Conservation (phyloP, 1,284 basidiomycete genomes). For the Pyrrhoderma noxium region DNA sequence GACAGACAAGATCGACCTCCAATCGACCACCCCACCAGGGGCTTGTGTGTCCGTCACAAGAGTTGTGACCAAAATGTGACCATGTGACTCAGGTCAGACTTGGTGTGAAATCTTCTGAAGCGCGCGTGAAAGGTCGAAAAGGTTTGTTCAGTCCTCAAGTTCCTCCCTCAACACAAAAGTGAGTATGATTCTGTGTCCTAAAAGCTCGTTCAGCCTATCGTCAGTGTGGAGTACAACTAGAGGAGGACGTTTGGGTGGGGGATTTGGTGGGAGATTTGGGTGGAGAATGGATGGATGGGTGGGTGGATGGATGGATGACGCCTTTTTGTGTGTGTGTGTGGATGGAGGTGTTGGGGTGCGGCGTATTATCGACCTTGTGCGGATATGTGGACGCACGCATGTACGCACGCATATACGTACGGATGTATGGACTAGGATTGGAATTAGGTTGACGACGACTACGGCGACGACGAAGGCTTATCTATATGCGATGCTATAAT, state of each 20-base stretch:
- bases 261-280: not conserved
- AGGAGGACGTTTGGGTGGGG: not conserved
- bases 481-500: too few relatives aligned
- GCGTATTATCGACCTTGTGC: too few relatives aligned
- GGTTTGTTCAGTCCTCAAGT: constrained; percentile 15
- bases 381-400: too few relatives aligned
- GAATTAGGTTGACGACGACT: too few relatives aligned
- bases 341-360: too few relatives aligned
- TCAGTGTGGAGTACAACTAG: not conserved
- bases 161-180: constrained; percentile 50
- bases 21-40: constrained; percentile 3
- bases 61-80: not conserved
- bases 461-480: too few relatives aligned
- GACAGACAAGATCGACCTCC: constrained; percentile 19
- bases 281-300: constrained; percentile 11
- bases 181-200: constrained; percentile 7
- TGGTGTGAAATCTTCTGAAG: constrained; percentile 7
- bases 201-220: too few relatives aligned
- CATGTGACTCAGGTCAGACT: constrained; percentile 1
- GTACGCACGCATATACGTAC: too few relatives aligned
- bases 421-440: too few relatives aligned
- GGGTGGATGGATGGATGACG: too few relatives aligned
- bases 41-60: not conserved
- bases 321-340: too few relatives aligned
- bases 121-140: not conserved